phyloP scores from a whole-genome alignment of 352 stramenopile species.

The Thalassiosira oceanica region DNA sequence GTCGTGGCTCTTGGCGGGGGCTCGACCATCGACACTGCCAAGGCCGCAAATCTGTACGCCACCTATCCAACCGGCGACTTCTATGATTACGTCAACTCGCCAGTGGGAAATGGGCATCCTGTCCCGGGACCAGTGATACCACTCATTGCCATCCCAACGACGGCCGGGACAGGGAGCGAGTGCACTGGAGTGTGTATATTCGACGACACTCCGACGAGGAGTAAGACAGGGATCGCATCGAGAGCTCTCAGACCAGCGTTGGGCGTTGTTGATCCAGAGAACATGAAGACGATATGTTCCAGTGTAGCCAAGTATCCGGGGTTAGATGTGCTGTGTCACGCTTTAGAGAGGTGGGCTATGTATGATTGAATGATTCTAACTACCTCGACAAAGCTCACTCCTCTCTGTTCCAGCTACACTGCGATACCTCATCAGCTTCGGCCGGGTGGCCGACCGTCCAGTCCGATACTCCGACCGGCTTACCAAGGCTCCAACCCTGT shows the following conservation, averaged over 20 bases:
- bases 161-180: conserved; percentile 64
- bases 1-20: conserved; percentile 62
- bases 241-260: conserved; percentile 59
- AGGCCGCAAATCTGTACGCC: conserved; percentile 68
- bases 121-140: conserved; percentile 50
- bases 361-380: no score
- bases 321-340: conserved; percentile 69
- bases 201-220: conserved; percentile 58
- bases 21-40: conserved; percentile 69
- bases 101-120: conserved; percentile 58
- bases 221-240: conserved; percentile 64
- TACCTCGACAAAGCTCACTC: no score
- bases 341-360: no score
- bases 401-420: no score
- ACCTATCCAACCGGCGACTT: conserved; percentile 54
- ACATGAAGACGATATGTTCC: conserved; percentile 48
- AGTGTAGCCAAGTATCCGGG: conserved; percentile 59
- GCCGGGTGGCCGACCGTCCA: conserved; percentile 31
- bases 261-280: conserved; percentile 65
- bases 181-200: conserved; percentile 71
- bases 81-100: conserved; percentile 74
- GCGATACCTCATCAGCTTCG: conserved; percentile 52
- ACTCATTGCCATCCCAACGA: conserved; percentile 70
- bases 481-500: conserved; percentile 72
- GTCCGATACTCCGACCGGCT: conserved; percentile 47